phyloP scores from a whole-genome alignment of 2,329 filamentous ascomycete genomes.

The Fusarium equiseti region DNA sequence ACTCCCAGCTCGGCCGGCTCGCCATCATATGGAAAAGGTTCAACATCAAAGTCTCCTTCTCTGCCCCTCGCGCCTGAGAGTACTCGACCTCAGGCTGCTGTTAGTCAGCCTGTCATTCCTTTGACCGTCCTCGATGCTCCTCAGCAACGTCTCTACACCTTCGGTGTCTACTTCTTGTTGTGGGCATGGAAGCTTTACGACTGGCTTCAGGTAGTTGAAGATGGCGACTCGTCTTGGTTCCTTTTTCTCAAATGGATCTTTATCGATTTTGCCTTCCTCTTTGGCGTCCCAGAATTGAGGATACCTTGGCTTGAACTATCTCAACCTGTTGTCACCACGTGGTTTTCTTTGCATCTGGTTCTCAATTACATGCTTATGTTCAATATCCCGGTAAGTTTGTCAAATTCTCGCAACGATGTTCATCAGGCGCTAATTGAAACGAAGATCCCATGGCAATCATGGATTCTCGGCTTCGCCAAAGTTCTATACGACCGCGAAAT shows the following conservation, averaged over 20 bases:
- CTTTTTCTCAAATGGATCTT: conserved; percentile 94
- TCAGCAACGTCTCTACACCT: conserved; percentile 88
- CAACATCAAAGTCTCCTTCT: conserved; percentile 49
- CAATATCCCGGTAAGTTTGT: conserved; percentile 75
- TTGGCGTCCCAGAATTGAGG: conserved; percentile 84
- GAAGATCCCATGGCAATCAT: conserved; percentile 79
- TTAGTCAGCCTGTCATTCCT: conserved; percentile 77
- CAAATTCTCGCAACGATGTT: neutral
- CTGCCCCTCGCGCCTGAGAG: conserved; percentile 64
- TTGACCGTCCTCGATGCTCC: conserved; percentile 87
- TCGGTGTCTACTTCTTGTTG: conserved; percentile 80
- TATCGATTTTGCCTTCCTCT: conserved; percentile 88
- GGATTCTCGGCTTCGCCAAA: conserved; percentile 79
- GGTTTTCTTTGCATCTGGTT: conserved; percentile 79
- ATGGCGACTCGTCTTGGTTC: conserved; percentile 88
- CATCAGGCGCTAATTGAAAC: conserved; percentile 20
- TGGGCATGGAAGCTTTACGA: conserved; percentile 90
- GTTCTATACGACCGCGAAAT: conserved; percentile 92
- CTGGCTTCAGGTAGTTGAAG: conserved; percentile 81
- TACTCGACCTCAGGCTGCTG: conserved; percentile 43
- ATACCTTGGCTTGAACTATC: conserved; percentile 98
- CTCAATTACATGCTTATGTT: conserved; percentile 93
- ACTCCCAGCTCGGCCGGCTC: conserved; percentile 51
- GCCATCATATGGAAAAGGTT: conserved; percentile 48
- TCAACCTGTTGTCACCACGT: conserved; percentile 75